phyloP scores from a whole-genome alignment of 768 basidiomycete genomes.

The Clitopilus hobsonii region DNA sequence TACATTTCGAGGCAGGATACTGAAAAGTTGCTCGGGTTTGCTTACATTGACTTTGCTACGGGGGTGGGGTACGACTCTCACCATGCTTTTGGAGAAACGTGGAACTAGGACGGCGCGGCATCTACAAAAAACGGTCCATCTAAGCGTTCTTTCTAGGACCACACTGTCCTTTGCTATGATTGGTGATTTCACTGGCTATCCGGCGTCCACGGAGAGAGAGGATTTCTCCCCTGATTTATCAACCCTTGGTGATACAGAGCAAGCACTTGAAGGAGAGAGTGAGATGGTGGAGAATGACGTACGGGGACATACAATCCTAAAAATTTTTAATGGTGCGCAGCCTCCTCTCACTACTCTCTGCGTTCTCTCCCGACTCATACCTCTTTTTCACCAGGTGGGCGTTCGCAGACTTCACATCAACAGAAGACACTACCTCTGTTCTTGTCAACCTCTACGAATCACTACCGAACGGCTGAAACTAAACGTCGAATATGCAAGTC shows the following conservation, averaged over 20 bases:
- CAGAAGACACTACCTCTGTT: slow-evolving; percentile 74
- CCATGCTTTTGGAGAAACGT: slow-evolving; percentile 74
- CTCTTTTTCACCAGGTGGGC: slow-evolving; percentile 64
- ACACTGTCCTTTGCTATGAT: slow-evolving; percentile 41
- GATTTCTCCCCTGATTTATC: slow-evolving; percentile 13
- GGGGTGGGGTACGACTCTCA: slow-evolving; percentile 63
- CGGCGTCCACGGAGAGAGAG: slow-evolving; percentile 38
- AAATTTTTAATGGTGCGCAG: slow-evolving; percentile 87
- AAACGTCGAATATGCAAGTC: slow-evolving; percentile 84
- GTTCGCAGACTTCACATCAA: slow-evolving; percentile 85
- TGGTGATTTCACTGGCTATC: slow-evolving; percentile 68
- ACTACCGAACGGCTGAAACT: slow-evolving; percentile 80
- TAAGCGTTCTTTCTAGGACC: neutral
- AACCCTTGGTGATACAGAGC: slow-evolving; percentile 17
- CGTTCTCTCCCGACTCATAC: neutral
- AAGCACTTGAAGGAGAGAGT: slow-evolving; percentile 21
- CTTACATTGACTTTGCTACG: slow-evolving; percentile 91
- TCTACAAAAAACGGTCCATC: slow-evolving; percentile 88
- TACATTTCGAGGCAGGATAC: neutral
- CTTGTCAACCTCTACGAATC: slow-evolving; percentile 83
- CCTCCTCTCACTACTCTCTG: neutral
- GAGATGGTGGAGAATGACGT: slow-evolving; percentile 28
- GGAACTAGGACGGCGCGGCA: slow-evolving; percentile 80
- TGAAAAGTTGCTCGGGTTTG: slow-evolving; percentile 59
- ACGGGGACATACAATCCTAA: slow-evolving; percentile 78